Percentiles rank a stretch among this genome's conserved stretches.
Evolutionary conservation across 257 asterid genomes (phyloP).

Genomic region (Marsdenia floribunda): DNA sequence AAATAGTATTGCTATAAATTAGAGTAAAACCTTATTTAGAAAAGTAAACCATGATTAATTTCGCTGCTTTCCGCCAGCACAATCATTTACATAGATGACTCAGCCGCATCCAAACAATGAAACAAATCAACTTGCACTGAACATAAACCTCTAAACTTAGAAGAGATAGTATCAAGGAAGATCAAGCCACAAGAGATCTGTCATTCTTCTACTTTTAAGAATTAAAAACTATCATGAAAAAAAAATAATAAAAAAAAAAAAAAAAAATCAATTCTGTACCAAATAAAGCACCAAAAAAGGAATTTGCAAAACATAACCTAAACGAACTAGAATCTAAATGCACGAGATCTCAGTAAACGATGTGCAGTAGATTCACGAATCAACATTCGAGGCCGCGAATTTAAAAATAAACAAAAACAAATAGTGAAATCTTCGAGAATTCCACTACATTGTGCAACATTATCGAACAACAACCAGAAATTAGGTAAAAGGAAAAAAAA

Average conservation of each 20-base stretch:
- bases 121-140: background rate
- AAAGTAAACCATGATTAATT: background rate
- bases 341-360: slow-evolving; percentile 9
- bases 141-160: background rate
- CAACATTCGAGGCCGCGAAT: background rate
- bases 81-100: background rate
- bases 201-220: background rate
- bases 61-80: background rate
- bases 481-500: slow-evolving; percentile 5
- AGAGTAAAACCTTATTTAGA: background rate
- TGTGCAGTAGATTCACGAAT: background rate
- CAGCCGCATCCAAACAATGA: background rate
- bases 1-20: background rate
- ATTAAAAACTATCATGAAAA: background rate
- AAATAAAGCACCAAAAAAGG: too few relatives aligned
- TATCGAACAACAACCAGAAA: background rate
- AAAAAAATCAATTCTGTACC: background rate
- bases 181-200: slow-evolving; percentile 9
- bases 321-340: background rate
- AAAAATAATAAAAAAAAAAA: background rate
- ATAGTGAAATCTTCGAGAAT: background rate
- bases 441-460: slow-evolving; percentile 3
- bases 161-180: background rate
- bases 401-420: background rate
- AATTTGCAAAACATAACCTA: background rate